Evolutionary conservation across 257 asterid genomes (phyloP).

Genomic region (Jacaranda copaia): DNA sequence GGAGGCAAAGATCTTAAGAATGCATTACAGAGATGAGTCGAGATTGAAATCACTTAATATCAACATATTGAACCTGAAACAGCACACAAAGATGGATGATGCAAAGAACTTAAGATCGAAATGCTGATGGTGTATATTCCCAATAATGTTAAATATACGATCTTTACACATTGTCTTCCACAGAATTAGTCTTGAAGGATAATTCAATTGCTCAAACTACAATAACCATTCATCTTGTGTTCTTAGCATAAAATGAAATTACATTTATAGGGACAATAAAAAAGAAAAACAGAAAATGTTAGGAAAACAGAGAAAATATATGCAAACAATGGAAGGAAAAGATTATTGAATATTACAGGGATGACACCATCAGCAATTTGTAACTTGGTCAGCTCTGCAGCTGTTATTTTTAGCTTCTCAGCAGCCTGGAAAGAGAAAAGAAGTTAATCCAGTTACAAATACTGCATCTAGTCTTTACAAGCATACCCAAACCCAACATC

Average conservation of each 20-base stretch:
- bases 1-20: constrained; percentile 12
- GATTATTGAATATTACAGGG: constrained; percentile 68
- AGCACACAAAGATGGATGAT: too few relatives aligned
- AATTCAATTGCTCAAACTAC: constrained; percentile 6
- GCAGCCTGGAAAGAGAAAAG: constrained; percentile 83
- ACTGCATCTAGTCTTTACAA: constrained; percentile 32
- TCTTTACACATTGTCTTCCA: constrained; percentile 5
- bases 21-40: constrained; percentile 18
- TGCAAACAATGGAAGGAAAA: constrained; percentile 13
- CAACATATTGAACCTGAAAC: neutral
- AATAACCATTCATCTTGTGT: neutral
- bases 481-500: constrained; percentile 25
- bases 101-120: constrained; percentile 1
- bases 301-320: constrained; percentile 16
- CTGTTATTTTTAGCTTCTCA: constrained; percentile 87
- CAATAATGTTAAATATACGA: constrained; percentile 17
- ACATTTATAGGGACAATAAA: constrained; percentile 5
- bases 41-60: neutral
- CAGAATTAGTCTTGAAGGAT: neutral
- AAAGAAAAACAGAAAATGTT: constrained; percentile 11
- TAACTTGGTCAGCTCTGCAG: constrained; percentile 71
- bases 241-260: constrained; percentile 16
- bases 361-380: constrained; percentile 74
- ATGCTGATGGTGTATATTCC: neutral
- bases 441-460: constrained; percentile 39